Evolutionary conservation across 305 asterid genomes (phyloP).

Genomic region (Fraxinus baroniana): DNA sequence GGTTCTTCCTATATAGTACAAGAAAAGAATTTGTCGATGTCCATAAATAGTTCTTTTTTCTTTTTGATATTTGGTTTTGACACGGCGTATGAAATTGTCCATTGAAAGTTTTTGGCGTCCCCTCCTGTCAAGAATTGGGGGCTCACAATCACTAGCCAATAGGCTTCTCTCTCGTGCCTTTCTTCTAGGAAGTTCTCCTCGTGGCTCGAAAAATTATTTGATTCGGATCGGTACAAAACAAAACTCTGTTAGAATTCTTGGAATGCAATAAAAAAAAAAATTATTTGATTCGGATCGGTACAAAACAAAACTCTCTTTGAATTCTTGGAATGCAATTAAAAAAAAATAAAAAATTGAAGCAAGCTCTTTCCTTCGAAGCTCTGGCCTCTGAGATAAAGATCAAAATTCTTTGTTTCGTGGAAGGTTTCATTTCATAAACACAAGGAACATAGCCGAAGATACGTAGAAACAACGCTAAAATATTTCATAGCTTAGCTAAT

Average conservation of each 20-base stretch:
- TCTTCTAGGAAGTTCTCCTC: background rate
- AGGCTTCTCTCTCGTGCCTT: background rate
- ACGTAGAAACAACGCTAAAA: background rate
- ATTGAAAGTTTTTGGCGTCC: background rate
- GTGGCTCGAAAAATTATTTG: background rate
- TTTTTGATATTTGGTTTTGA: background rate
- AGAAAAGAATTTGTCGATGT: background rate
- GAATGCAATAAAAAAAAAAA: too few relatives aligned
- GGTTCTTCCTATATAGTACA: background rate
- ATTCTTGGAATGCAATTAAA: too few relatives aligned
- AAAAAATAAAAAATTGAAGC: too few relatives aligned
- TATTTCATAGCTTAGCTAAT: background rate
- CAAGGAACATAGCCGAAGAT: background rate
- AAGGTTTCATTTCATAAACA: background rate
- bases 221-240: too few relatives aligned
- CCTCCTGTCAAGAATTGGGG: too few relatives aligned
- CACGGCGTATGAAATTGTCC: background rate
- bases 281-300: too few relatives aligned
- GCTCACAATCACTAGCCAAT: background rate
- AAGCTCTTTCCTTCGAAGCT: background rate
- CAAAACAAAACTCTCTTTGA: too few relatives aligned
- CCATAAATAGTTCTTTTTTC: background rate
- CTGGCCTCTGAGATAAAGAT: background rate
- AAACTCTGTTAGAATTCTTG: too few relatives aligned
- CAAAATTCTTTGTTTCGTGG: background rate